Evolutionary conservation across 2,329 filamentous ascomycete genomes (phyloP).

Genomic region (Verticillium isaacii): DNA sequence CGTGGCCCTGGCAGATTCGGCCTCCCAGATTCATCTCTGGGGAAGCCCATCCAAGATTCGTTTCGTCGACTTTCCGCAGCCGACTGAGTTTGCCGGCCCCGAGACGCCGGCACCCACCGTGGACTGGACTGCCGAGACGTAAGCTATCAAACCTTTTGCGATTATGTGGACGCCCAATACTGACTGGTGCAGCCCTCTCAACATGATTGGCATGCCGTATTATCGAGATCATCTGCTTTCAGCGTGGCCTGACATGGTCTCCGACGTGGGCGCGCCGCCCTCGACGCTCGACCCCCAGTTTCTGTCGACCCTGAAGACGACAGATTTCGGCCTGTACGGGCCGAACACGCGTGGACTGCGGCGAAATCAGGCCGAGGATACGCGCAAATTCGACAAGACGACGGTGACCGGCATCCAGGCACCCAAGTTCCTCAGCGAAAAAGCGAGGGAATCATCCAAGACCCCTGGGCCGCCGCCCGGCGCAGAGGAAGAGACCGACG

Average conservation of each 20-base stretch:
- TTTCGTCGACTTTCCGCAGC: slow-evolving; percentile 77
- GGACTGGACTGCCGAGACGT: slow-evolving; percentile 70
- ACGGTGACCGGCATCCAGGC: slow-evolving; percentile 60
- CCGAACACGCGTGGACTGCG: slow-evolving; percentile 68
- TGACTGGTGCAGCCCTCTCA: slow-evolving; percentile 60
- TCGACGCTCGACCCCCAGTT: slow-evolving; percentile 68
- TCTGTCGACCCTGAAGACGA: slow-evolving; percentile 61
- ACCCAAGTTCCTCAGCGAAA: slow-evolving; percentile 93
- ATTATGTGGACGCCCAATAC: background rate
- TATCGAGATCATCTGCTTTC: slow-evolving; percentile 87
- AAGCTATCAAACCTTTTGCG: slow-evolving; percentile 23
- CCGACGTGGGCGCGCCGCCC: slow-evolving; percentile 81
- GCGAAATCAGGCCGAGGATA: slow-evolving; percentile 81
- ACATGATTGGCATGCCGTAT: slow-evolving; percentile 83
- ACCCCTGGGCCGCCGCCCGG: slow-evolving; percentile 34
- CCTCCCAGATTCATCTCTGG: slow-evolving; percentile 80
- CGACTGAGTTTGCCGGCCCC: slow-evolving; percentile 71
- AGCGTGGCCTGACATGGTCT: slow-evolving; percentile 82
- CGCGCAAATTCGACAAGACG: slow-evolving; percentile 56
- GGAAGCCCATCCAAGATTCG: slow-evolving; percentile 80
- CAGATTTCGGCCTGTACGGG: slow-evolving; percentile 74
- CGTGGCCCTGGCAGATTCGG: slow-evolving; percentile 73
- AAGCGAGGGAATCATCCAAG: slow-evolving; percentile 64
- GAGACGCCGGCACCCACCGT: slow-evolving; percentile 52
- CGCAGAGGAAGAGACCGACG: slow-evolving; percentile 41